Percentiles rank a stretch among this genome's conserved stretches.
phyloP scores from a whole-genome alignment of 2,329 filamentous ascomycete species.

The Alternaria sp. region DNA sequence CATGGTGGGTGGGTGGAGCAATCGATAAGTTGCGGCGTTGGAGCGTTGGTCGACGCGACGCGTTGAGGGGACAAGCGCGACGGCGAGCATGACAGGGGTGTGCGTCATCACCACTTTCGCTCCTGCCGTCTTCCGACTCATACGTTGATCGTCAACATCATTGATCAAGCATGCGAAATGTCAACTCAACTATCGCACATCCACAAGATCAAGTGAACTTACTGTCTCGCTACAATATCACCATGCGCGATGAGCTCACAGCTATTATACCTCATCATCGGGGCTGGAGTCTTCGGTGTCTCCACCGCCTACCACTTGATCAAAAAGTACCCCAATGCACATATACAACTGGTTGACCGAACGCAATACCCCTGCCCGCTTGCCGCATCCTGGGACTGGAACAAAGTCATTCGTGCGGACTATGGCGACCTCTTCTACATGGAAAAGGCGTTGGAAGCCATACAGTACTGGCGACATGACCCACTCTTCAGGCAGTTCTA shows the following conservation, averaged over 20 bases:
- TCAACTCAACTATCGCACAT: neutral
- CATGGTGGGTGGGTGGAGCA: constrained; percentile 27
- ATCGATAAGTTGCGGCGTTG: neutral
- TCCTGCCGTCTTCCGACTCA: neutral
- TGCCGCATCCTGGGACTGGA: neutral
- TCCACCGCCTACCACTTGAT: neutral
- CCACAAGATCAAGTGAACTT: rapidly evolving
- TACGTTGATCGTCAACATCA: neutral
- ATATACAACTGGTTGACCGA: neutral
- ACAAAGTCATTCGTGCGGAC: neutral
- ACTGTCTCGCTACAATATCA: neutral
- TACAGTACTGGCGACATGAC: neutral
- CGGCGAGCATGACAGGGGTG: neutral
- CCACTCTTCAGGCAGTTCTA: neutral
- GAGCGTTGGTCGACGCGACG: constrained; percentile 19
- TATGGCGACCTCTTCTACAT: neutral
- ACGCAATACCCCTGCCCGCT: neutral
- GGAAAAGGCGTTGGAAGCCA: neutral
- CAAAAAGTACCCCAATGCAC: neutral
- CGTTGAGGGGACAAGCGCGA: constrained; percentile 30
- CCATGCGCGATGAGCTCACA: neutral
- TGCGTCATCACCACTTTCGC: constrained; percentile 7
- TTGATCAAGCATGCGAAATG: neutral
- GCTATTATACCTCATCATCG: neutral
- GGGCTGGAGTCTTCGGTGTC: neutral